Conservation (phyloP, 2,329 filamentous ascomycete genomes). For the Helotiales sp. region DNA sequence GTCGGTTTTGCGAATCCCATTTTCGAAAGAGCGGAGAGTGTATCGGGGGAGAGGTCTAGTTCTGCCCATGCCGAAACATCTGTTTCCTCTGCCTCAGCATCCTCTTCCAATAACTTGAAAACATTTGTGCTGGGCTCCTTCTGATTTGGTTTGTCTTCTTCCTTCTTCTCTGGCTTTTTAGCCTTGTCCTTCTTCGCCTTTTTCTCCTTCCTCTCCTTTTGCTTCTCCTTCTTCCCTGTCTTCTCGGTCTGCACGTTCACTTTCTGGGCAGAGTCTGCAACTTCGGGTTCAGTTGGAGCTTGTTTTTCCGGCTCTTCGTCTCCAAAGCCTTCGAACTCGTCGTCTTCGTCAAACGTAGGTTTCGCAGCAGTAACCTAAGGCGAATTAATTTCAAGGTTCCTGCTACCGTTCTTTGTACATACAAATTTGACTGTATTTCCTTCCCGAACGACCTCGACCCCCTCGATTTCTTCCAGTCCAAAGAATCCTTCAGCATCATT, state of each 20-base stretch:
- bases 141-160: constrained; percentile 39
- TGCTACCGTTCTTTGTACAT: constrained; percentile 30
- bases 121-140: constrained; percentile 38
- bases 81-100: constrained; percentile 61
- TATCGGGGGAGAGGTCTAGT: constrained; percentile 73
- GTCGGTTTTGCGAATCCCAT: constrained; percentile 84
- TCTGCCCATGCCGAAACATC: constrained; percentile 81
- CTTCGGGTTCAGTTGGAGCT: constrained; percentile 39
- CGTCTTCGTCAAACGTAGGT: constrained; percentile 47
- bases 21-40: constrained; percentile 75
- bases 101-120: constrained; percentile 54
- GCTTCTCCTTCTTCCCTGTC: constrained; percentile 40
- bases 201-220: constrained; percentile 34
- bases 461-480: constrained; percentile 88
- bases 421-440: constrained; percentile 64
- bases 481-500: constrained; percentile 94
- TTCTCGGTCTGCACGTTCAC: constrained; percentile 27
- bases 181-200: constrained; percentile 41
- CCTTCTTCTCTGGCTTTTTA: constrained; percentile 36
- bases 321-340: constrained; percentile 70
- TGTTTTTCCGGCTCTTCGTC: constrained; percentile 48
- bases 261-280: background rate
- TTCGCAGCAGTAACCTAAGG: constrained; percentile 38
- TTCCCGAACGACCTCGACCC: constrained; percentile 80
- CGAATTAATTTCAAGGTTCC: constrained; percentile 19